Percentiles rank a stretch among this genome's conserved stretches.
These are phyloP conservation scores for Chlorella sorokiniana DNA, from an alignment of 139 green algal genomes.

Conservation along the genomic window DNA sequence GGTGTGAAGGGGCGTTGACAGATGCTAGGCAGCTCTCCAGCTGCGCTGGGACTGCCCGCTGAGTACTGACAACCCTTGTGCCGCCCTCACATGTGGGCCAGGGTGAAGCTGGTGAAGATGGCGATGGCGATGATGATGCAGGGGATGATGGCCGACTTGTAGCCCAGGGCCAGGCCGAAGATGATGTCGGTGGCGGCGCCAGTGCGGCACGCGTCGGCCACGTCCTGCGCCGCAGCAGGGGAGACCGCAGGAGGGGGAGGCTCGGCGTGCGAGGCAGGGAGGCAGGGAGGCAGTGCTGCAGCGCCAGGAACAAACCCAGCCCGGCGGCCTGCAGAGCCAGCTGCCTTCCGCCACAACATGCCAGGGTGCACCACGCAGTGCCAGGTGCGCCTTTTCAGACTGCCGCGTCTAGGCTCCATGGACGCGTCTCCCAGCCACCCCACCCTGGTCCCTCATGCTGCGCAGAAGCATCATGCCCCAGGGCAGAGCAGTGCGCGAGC, in stretches of 20 bases:
- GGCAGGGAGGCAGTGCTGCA: not conserved
- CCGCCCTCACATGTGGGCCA: slow-evolving; percentile 44
- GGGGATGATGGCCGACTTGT: slow-evolving; percentile 95
- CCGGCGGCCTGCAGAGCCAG: too few relatives aligned
- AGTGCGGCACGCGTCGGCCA: slow-evolving; percentile 94
- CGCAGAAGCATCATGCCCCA: not conserved
- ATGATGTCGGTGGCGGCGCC: slow-evolving; percentile 98
- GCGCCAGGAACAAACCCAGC: too few relatives aligned
- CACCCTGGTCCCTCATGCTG: too few relatives aligned
- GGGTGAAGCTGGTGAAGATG: slow-evolving; percentile 90
- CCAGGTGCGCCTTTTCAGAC: too few relatives aligned
- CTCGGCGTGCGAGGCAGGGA: not conserved
- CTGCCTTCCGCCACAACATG: too few relatives aligned
- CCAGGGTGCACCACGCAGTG: too few relatives aligned
- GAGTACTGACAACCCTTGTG: not conserved
- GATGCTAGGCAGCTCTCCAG: too few relatives aligned
- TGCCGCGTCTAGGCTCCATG: too few relatives aligned
- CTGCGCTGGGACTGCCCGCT: too few relatives aligned
- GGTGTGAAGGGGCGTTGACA: not conserved
- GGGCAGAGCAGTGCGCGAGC: not conserved
- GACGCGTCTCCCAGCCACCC: too few relatives aligned
- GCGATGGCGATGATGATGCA: slow-evolving; percentile 86
- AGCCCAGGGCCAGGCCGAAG: slow-evolving; percentile 97
- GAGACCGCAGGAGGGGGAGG: not conserved
- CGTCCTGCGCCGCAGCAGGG: too few relatives aligned